Evolutionary conservation across 2,329 filamentous ascomycete genomes (phyloP).

Genomic region (Graphiopsis chlorocephala): DNA sequence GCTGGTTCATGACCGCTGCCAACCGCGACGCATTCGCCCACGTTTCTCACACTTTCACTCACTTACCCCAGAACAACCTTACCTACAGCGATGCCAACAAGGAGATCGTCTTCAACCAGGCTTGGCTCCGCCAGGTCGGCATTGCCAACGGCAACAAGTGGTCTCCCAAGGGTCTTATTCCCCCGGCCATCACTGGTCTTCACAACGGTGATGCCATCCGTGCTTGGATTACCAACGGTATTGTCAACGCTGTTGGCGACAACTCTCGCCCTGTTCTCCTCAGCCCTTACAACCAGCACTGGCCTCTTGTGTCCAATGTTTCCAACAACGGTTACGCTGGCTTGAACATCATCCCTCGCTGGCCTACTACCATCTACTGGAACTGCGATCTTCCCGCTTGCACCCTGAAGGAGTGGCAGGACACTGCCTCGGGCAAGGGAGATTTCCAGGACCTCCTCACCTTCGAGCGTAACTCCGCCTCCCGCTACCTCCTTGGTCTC

Average conservation of each 20-base stretch:
- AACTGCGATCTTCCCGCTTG: slow-evolving; percentile 59
- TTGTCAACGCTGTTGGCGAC: slow-evolving; percentile 60
- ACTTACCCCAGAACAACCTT: slow-evolving; percentile 58
- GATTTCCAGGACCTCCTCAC: slow-evolving; percentile 52
- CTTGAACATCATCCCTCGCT: slow-evolving; percentile 57
- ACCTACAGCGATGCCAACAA: slow-evolving; percentile 57
- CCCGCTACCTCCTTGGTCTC: slow-evolving; percentile 56
- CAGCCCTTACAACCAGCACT: slow-evolving; percentile 53
- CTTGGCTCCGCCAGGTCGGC: slow-evolving; percentile 56
- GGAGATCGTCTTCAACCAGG: slow-evolving; percentile 61
- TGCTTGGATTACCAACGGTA: slow-evolving; percentile 59
- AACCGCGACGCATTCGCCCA: slow-evolving; percentile 57
- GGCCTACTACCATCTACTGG: slow-evolving; percentile 63
- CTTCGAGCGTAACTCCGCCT: slow-evolving; percentile 52
- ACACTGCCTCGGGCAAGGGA: slow-evolving; percentile 55
- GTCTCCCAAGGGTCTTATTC: slow-evolving; percentile 57
- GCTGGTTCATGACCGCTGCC: slow-evolving; percentile 51
- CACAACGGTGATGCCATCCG: slow-evolving; percentile 61
- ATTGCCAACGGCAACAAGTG: slow-evolving; percentile 48
- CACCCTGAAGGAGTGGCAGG: slow-evolving; percentile 59
- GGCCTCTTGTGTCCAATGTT: slow-evolving; percentile 54
- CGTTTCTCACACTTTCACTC: slow-evolving; percentile 63
- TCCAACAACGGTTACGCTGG: slow-evolving; percentile 55
- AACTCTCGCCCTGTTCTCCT: slow-evolving; percentile 57
- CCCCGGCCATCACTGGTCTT: slow-evolving; percentile 62